These are phyloP conservation scores for Colletotrichum sp. DNA, from an alignment of 2,329 filamentous ascomycete species.

Conservation along the genomic window DNA sequence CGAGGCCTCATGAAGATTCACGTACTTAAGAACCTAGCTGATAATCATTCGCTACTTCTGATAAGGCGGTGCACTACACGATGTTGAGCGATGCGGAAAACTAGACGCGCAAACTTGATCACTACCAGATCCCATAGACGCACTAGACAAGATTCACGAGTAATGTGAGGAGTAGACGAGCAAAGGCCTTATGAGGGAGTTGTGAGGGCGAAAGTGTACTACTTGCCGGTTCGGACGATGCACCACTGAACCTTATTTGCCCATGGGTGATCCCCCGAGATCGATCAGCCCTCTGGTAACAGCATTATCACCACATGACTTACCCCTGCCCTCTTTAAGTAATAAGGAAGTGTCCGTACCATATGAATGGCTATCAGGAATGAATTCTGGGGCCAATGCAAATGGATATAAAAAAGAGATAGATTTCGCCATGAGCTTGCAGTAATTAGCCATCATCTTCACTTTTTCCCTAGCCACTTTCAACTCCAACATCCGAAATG, in stretches of 20 bases:
- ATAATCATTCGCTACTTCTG: background rate
- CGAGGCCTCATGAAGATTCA: background rate
- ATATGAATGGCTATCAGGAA: background rate
- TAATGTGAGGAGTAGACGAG: background rate
- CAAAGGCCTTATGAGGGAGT: background rate
- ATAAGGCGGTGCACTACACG: background rate
- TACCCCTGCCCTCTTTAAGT: background rate
- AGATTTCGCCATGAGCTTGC: background rate
- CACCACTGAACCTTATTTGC: background rate
- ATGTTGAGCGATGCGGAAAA: background rate
- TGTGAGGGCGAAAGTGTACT: background rate
- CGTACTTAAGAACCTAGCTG: background rate
- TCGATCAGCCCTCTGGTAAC: background rate
- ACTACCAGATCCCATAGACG: background rate
- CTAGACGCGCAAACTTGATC: background rate
- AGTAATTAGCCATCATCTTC: background rate
- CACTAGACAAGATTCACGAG: background rate
- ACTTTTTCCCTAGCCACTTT: accelerated
- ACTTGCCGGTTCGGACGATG: background rate
- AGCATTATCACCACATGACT: background rate
- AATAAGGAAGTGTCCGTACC: background rate
- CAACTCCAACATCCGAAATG: background rate
- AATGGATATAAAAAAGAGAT: background rate
- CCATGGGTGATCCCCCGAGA: background rate
- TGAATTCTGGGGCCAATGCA: background rate